Conservation (phyloP, 176 grass and related monocot species). For the Calamus simplicifolius region DNA sequence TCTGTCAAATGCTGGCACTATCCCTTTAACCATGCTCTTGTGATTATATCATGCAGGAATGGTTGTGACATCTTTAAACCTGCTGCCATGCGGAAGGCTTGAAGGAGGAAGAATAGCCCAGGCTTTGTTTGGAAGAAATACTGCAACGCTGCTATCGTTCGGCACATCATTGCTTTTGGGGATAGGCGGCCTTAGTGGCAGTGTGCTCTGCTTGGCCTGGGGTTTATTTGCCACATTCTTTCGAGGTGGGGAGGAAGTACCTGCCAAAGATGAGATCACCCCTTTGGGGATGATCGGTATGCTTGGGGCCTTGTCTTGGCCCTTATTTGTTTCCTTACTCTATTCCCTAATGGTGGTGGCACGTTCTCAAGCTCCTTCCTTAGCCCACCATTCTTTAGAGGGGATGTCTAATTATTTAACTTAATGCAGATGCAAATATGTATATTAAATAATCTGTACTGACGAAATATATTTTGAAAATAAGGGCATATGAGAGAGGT, state of each 20-base stretch:
- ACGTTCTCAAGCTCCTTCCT: conserved; percentile 78
- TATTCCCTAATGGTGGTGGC: conserved; percentile 89
- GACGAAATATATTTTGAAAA: too few relatives aligned
- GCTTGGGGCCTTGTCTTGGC: conserved; percentile 72
- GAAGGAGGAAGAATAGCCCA: conserved; percentile 86
- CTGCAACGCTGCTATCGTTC: conserved; percentile 62
- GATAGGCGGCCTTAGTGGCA: conserved; percentile 55
- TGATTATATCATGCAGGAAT: conserved; percentile 26
- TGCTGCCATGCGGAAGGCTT: conserved; percentile 71
- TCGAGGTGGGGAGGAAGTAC: conserved; percentile 85
- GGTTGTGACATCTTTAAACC: conserved; percentile 95
- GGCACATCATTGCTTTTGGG: conserved; percentile 58
- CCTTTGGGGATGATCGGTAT: conserved; percentile 45
- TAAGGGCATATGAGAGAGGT: too few relatives aligned
- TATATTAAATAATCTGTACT: too few relatives aligned
- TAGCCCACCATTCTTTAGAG: conserved; percentile 58
- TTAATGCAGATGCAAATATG: too few relatives aligned
- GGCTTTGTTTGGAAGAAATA: conserved; percentile 59
- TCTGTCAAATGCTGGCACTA: too few relatives aligned
- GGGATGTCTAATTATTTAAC: conserved; percentile 11
- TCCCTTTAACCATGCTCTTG: too few relatives aligned
- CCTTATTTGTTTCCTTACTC: conserved; percentile 66
- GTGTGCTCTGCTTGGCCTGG: conserved; percentile 89
- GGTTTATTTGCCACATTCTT: conserved; percentile 88
- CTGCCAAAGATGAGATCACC: conserved; percentile 89